Percentiles rank a stretch among this genome's conserved stretches.
phyloP scores from a whole-genome alignment of 2,329 filamentous ascomycete species.

The Apiospora rasikravindrae region DNA sequence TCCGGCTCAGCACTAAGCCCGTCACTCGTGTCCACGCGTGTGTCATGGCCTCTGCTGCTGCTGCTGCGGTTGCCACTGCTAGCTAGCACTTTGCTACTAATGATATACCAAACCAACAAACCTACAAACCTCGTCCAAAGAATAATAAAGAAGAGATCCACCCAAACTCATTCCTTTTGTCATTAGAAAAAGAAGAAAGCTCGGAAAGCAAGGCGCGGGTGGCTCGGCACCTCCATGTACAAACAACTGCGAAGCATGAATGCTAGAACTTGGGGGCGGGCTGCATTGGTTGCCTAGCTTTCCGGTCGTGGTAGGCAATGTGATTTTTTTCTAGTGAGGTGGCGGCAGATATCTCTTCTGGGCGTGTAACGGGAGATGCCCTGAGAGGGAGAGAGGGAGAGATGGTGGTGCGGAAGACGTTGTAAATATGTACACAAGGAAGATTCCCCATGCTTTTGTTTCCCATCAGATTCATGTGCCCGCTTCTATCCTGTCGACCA shows the following conservation, averaged over 20 bases:
- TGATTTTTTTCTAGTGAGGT: conserved; percentile 8
- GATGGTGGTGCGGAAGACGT: neutral
- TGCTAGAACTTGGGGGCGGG: conserved; percentile 4
- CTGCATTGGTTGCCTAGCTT: neutral
- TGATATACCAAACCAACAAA: conserved; percentile 29
- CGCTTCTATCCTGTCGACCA: neutral
- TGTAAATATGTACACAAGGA: conserved; percentile 20
- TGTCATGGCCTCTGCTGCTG: conserved; percentile 14
- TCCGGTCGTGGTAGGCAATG: neutral
- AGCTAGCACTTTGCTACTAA: conserved; percentile 27
- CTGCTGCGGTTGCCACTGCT: conserved; percentile 19
- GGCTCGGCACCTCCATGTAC: conserved; percentile 17
- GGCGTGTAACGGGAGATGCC: neutral
- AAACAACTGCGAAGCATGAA: conserved; percentile 7
- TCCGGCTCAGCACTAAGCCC: conserved; percentile 49
- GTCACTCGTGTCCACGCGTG: conserved; percentile 1
- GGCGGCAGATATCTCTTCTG: neutral
- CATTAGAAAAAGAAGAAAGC: conserved; percentile 40
- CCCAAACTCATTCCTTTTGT: conserved; percentile 42
- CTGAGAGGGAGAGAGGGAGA: neutral
- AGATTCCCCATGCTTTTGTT: conserved; percentile 16
- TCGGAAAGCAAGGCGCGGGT: conserved; percentile 28
- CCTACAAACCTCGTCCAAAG: conserved; percentile 24
- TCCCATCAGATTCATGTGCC: conserved; percentile 14
- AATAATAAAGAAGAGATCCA: conserved; percentile 13